Conservation (phyloP, 768 basidiomycete genomes). For the Hydnomerulius pinastri region DNA sequence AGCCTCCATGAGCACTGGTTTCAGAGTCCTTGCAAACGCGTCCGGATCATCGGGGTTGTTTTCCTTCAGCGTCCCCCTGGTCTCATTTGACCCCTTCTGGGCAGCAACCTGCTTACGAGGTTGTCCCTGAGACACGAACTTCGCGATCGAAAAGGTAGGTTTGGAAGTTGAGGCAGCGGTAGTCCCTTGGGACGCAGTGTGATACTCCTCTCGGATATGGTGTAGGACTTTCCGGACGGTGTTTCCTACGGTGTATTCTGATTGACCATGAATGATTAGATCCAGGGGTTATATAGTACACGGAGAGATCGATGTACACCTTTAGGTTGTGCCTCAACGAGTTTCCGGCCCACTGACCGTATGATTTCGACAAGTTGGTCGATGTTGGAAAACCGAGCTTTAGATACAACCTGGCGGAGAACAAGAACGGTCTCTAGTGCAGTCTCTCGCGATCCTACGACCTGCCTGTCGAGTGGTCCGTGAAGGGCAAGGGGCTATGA, state of each 20-base stretch:
- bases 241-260: conserved; percentile 95
- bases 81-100: conserved; percentile 45
- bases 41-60: conserved; percentile 77
- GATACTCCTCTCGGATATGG: conserved; percentile 93
- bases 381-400: conserved; percentile 83
- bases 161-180: conserved; percentile 38
- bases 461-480: conserved; percentile 60
- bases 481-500: conserved; percentile 1
- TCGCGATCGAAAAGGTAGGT: conserved; percentile 69
- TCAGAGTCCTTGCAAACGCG: conserved; percentile 74
- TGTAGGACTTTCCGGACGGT: conserved; percentile 91
- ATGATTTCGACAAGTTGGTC: conserved; percentile 83
- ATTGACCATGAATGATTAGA: conserved; percentile 7
- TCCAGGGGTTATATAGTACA: conserved; percentile 7
- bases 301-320: conserved; percentile 47
- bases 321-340: conserved; percentile 94
- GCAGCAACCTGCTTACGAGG: conserved; percentile 48
- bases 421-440: conserved; percentile 89
- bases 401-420: conserved; percentile 86
- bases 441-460: conserved; percentile 87
- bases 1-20: conserved; percentile 95
- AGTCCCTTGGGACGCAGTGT: conserved; percentile 66
- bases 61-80: conserved; percentile 60
- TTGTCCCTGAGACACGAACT: conserved; percentile 81
- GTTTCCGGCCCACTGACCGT: conserved; percentile 71